Conservation (phyloP, 2,329 filamentous ascomycete species). For the Monilinia polystroma region DNA sequence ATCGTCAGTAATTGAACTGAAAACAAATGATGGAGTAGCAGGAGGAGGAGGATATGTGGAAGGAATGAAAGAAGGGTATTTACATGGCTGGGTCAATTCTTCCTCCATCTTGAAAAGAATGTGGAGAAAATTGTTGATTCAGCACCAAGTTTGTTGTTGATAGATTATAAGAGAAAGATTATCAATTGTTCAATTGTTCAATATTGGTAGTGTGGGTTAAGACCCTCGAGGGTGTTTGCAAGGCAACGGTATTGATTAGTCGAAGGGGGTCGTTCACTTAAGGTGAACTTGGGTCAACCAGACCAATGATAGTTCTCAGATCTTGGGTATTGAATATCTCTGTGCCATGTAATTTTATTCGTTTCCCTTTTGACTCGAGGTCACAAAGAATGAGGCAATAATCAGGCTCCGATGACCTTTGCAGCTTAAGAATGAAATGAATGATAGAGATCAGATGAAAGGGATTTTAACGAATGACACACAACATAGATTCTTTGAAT, state of each 20-base stretch:
- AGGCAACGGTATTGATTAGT: slow-evolving; percentile 24
- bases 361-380: neutral
- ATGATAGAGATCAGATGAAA: slow-evolving; percentile 2
- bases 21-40: neutral
- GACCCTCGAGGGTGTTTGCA: slow-evolving; percentile 6
- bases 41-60: slow-evolving; percentile 15
- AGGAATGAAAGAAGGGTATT: slow-evolving; percentile 11
- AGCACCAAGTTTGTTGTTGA: slow-evolving; percentile 20
- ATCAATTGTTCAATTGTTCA: slow-evolving; percentile 12
- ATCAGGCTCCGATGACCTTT: neutral
- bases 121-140: slow-evolving; percentile 21
- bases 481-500: neutral
- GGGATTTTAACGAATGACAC: slow-evolving; percentile 6
- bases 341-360: neutral
- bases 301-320: neutral
- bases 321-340: neutral
- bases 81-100: slow-evolving; percentile 39
- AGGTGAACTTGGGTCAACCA: slow-evolving; percentile 1
- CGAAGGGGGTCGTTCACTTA: neutral
- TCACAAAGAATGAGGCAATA: neutral
- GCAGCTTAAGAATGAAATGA: slow-evolving; percentile 7
- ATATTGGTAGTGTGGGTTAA: slow-evolving; percentile 16
- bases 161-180: slow-evolving; percentile 22
- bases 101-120: slow-evolving; percentile 34
- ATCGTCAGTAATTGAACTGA: slow-evolving; percentile 27